Percentiles rank a stretch among this genome's conserved stretches.
Evolutionary conservation across 805 yeast species (phyloP).

Genomic region (Candida lessepsii): DNA sequence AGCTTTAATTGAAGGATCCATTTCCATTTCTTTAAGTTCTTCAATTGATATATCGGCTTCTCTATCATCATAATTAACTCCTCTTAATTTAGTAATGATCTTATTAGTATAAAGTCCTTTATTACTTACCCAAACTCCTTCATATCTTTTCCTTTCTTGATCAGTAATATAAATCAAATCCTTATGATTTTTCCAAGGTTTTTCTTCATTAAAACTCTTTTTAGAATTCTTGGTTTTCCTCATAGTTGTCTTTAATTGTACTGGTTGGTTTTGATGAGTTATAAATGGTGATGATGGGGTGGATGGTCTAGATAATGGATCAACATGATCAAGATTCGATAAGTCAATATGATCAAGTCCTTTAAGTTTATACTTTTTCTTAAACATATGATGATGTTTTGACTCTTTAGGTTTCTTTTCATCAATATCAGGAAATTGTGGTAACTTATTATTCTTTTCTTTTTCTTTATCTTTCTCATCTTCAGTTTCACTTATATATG

Average conservation of each 20-base stretch:
- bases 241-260: conserved; percentile 52
- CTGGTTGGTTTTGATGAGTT: conserved; percentile 22
- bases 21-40: not conserved
- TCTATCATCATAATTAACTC: conserved; percentile 24
- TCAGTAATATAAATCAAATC: conserved; percentile 52
- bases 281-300: conserved; percentile 17
- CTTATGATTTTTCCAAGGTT: conserved; percentile 90
- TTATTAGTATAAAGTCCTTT: conserved; percentile 58
- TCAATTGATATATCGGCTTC: not conserved
- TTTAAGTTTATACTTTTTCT: conserved; percentile 17
- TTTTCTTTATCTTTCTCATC: conserved; percentile 4
- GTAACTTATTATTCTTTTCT: conserved; percentile 21
- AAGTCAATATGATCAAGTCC: conserved; percentile 15
- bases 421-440: conserved; percentile 33
- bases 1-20: conserved; percentile 22
- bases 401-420: conserved; percentile 14
- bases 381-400: conserved; percentile 20
- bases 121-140: conserved; percentile 92
- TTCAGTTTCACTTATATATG: conserved; percentile 8
- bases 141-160: conserved; percentile 82
- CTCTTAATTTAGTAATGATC: conserved; percentile 30
- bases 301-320: conserved; percentile 12
- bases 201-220: conserved; percentile 70
- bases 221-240: conserved; percentile 42
- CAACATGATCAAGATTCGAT: conserved; percentile 13